A percentile compares a stretch with the other conserved stretches of the same genome.
Conservation (phyloP, 2,329 filamentous ascomycete genomes). For the Aquanectria penicillioides region DNA sequence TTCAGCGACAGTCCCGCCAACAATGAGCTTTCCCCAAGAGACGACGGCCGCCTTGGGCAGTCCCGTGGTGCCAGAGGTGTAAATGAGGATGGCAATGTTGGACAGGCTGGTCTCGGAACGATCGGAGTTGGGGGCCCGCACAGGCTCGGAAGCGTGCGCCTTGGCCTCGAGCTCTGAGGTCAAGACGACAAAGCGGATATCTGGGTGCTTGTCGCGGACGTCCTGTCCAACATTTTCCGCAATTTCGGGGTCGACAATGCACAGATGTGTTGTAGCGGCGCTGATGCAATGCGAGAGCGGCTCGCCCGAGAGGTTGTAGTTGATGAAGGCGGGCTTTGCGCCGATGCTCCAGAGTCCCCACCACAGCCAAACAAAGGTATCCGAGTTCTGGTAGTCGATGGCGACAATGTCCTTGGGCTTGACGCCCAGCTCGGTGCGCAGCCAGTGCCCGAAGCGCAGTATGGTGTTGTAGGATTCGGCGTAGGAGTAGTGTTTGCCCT, state of each 20-base stretch:
- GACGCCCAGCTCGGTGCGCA: conserved; percentile 71
- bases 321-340: conserved; percentile 85
- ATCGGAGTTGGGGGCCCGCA: conserved; percentile 67
- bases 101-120: conserved; percentile 60
- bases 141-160: conserved; percentile 60
- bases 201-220: conserved; percentile 60
- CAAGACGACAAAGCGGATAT: conserved; percentile 70
- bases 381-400: conserved; percentile 82
- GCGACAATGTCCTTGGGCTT: conserved; percentile 80
- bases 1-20: conserved; percentile 51
- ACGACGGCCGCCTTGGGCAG: conserved; percentile 83
- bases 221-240: conserved; percentile 66
- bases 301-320: conserved; percentile 81
- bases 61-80: conserved; percentile 87
- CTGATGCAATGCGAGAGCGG: conserved; percentile 79
- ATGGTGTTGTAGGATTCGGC: conserved; percentile 77
- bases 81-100: conserved; percentile 79
- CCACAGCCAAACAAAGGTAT: conserved; percentile 80
- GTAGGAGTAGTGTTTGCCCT: conserved; percentile 77
- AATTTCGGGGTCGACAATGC: conserved; percentile 74
- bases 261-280: conserved; percentile 71
- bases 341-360: conserved; percentile 86
- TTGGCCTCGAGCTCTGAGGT: conserved; percentile 66
- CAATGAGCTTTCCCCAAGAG: conserved; percentile 73
- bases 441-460: conserved; percentile 79